Evolutionary conservation across 2,329 filamentous ascomycete genomes (phyloP).

Genomic region (Xylaria hypoxylon): DNA sequence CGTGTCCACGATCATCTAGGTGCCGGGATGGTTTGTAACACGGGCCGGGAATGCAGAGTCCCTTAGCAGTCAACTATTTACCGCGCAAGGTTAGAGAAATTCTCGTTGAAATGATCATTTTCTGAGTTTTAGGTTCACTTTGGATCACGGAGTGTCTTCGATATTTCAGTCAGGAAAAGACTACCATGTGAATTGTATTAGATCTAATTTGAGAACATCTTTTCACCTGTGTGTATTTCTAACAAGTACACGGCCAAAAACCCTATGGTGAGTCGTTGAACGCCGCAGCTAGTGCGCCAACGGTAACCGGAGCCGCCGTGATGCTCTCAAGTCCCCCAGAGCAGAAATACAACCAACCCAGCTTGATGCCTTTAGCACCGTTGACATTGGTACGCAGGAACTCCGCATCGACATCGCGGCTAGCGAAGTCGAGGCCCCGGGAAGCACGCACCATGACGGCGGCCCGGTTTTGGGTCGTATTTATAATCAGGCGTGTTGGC

Average conservation of each 20-base stretch:
- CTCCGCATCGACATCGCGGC: slow-evolving; percentile 10
- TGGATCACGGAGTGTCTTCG: not conserved
- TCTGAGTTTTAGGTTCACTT: not conserved
- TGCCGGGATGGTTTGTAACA: not conserved
- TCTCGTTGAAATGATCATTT: not conserved
- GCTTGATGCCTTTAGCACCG: slow-evolving; percentile 7
- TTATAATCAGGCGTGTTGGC: slow-evolving; percentile 27
- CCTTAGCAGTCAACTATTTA: slow-evolving; percentile 7
- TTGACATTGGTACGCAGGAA: slow-evolving; percentile 24
- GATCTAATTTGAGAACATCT: not conserved
- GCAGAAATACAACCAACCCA: slow-evolving; percentile 36
- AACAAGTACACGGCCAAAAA: too few species aligned
- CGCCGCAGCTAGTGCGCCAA: slow-evolving; percentile 26
- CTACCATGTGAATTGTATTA: not conserved
- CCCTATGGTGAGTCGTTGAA: not conserved
- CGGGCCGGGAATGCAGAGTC: not conserved
- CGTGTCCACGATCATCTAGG: not conserved
- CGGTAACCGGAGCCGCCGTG: slow-evolving; percentile 26
- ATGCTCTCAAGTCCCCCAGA: slow-evolving; percentile 34
- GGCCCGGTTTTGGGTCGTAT: slow-evolving; percentile 15
- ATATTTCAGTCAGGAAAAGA: not conserved
- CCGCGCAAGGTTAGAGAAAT: not conserved
- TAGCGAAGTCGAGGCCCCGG: slow-evolving; percentile 11
- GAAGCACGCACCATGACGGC: slow-evolving; percentile 35
- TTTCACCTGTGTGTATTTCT: not conserved